Conservation (phyloP, 805 yeast species). For the Kodamaea kakaduensis region DNA sequence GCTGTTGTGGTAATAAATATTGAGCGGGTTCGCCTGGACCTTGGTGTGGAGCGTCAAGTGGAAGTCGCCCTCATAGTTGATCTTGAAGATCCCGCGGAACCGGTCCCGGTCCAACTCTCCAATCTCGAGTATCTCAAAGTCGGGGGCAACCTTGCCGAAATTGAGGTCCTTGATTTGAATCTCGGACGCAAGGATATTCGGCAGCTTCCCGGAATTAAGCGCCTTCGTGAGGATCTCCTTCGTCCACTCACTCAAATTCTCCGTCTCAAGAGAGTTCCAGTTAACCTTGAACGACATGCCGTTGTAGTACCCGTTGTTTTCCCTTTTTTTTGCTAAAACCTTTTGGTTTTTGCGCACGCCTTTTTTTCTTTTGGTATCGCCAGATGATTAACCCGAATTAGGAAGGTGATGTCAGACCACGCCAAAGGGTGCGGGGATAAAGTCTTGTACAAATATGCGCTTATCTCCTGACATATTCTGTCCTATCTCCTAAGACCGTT, state of each 20-base stretch:
- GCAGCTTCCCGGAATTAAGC: constrained; percentile 67
- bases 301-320: constrained; percentile 2
- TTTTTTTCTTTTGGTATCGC: not conserved
- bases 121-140: constrained; percentile 73
- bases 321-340: not conserved
- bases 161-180: constrained; percentile 65
- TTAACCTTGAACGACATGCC: constrained; percentile 73
- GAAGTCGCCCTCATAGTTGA: constrained; percentile 73
- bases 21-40: constrained; percentile 80
- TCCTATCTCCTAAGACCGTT: no score
- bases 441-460: no score
- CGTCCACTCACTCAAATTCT: constrained; percentile 58
- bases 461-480: no score
- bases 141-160: constrained; percentile 72
- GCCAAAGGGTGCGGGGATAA: no score
- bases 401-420: constrained; percentile 3
- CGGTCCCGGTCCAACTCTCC: constrained; percentile 76
- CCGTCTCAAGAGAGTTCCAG: constrained; percentile 72
- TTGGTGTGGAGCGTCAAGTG: constrained; percentile 70
- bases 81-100: constrained; percentile 77
- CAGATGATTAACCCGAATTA: constrained; percentile 1
- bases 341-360: constrained; percentile 1
- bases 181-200: constrained; percentile 64
- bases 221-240: constrained; percentile 66
- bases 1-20: constrained; percentile 52